Conservation (phyloP, 208 protist genomes). For the Leishmania braziliensis region DNA sequence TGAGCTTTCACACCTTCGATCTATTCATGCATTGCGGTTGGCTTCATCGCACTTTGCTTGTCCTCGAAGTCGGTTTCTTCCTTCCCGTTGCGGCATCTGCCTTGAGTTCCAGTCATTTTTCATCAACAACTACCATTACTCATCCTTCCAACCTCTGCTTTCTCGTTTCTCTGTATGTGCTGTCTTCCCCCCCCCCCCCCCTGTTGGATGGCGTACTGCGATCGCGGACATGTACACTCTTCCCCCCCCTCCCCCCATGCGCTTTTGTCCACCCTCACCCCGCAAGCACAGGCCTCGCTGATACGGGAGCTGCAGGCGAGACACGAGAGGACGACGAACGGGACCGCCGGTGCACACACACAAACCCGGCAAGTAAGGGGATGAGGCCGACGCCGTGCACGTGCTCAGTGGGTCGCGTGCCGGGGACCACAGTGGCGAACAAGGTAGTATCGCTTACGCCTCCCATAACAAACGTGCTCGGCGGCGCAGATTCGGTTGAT, state of each 20-base stretch:
- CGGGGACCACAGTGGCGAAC: neutral
- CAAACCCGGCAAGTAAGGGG: neutral
- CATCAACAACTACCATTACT: neutral
- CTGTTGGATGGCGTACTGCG: neutral
- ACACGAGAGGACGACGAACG: neutral
- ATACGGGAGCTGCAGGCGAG: neutral
- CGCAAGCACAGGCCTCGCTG: neutral
- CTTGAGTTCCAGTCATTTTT: neutral
- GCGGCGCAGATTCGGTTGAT: neutral
- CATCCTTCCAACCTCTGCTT: neutral
- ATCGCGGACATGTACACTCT: neutral
- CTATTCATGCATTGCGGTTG: neutral
- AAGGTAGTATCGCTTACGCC: neutral
- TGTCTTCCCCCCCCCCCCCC: neutral
- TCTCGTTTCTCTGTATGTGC: neutral
- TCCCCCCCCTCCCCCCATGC: neutral
- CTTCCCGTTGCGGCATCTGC: neutral
- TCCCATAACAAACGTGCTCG: neutral
- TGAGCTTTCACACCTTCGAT: neutral
- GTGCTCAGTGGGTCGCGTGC: constrained; percentile 6
- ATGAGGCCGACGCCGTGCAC: constrained; percentile 5
- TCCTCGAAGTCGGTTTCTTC: neutral
- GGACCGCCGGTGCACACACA: neutral
- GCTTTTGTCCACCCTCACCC: neutral
- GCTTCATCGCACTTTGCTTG: neutral